phyloP scores from a whole-genome alignment of 2,329 filamentous ascomycete species.

The Sporothrix globosa region DNA sequence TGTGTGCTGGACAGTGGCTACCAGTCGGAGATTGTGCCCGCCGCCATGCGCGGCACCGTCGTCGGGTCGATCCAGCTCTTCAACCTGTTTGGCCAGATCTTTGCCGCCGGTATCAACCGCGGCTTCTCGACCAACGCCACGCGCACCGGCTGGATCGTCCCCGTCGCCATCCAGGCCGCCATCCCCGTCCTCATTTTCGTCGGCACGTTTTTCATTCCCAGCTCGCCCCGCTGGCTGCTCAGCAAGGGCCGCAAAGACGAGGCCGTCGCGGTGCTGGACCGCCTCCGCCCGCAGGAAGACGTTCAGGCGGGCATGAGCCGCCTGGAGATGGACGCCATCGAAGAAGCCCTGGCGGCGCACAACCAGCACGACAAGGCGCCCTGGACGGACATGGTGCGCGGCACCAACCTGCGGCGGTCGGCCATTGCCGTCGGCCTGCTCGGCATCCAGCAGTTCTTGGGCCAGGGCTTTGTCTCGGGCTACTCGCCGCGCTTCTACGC shows the following conservation, averaged over 20 bases:
- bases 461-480: slow-evolving; percentile 29
- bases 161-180: slow-evolving; percentile 28
- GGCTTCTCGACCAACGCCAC: slow-evolving; percentile 24
- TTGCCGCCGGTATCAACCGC: slow-evolving; percentile 28
- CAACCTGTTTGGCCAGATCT: slow-evolving; percentile 30
- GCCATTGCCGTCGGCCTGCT: slow-evolving; percentile 29
- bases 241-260: slow-evolving; percentile 51
- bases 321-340: slow-evolving; percentile 27
- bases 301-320: slow-evolving; percentile 23
- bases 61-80: slow-evolving; percentile 30
- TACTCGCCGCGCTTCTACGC: slow-evolving; percentile 31
- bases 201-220: slow-evolving; percentile 48
- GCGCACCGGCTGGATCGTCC: slow-evolving; percentile 22
- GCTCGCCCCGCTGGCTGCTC: slow-evolving; percentile 55
- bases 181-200: slow-evolving; percentile 42
- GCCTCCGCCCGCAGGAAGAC: slow-evolving; percentile 16
- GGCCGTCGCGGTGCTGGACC: slow-evolving; percentile 39
- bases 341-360: not conserved
- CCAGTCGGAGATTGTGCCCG: slow-evolving; percentile 28
- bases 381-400: slow-evolving; percentile 27
- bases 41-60: slow-evolving; percentile 27
- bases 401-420: slow-evolving; percentile 21
- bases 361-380: slow-evolving; percentile 20
- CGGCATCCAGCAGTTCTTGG: slow-evolving; percentile 30
- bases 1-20: too few relatives aligned